Evolutionary conservation across 805 yeast genomes (phyloP), one percentile per base, ranked within the genome.

Genomic region (Candida piceae): DNA sequence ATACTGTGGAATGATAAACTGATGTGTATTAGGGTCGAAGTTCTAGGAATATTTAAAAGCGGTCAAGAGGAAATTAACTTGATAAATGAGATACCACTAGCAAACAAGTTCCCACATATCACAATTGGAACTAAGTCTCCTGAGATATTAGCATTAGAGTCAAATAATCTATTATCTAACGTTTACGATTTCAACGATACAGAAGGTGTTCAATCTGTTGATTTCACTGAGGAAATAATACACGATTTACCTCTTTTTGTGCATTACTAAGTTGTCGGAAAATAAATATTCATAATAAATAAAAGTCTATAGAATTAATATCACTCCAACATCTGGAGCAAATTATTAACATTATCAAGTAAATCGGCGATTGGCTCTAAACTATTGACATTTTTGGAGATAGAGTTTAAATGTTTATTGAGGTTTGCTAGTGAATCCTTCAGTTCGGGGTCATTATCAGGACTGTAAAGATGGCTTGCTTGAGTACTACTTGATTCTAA

Each of bases 81-180:
- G 12, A n/a, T 39, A 28, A 38, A 42, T 9, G 24, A 33, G 11
- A 22, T 57, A 4, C 48, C 51, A n/a, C 35, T 59, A 7, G 66
- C 67, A 0, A 74, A 77, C 39, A 55, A 60, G 35, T 55, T 58
- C 41, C 67, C 82, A 0, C 97, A 89, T 54, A 72, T 88, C 29
- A 89, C 97, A 0, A 52, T 86, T 11, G 95, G 89, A 0, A 74
- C 85, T 0, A 51, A 62, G 2, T 48, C 63, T 1, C 63, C 64
- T 0, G 58, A 59, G 0, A 64, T 72, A 3, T 63, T 58, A 35
- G 78, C 93, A 0, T 54, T 64, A 17, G 72, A 75, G 45, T 73
- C 89, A 1, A 78, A 80, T 42, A 44, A 29, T 3, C 47, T 68
- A 46, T 40, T 69, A 26, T 33, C 43, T 7, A 30, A 45, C 2